Evolutionary conservation across 2,329 filamentous ascomycete species (phyloP), one percentile per base, ranked within the genome.

Genomic region (Pseudonectria foliicola): DNA sequence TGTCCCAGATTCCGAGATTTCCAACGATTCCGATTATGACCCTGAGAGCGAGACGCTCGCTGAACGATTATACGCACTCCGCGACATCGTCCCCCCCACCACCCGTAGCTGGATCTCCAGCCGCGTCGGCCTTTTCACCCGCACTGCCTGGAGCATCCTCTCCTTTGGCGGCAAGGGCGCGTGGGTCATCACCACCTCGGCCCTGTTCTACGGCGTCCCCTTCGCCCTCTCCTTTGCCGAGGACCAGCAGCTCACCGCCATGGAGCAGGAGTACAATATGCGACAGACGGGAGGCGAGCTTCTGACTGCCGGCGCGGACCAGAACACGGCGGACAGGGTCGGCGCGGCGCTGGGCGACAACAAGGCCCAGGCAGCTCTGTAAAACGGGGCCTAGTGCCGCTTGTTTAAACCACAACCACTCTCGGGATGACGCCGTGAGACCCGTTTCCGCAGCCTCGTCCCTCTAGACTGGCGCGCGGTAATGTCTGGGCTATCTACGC

Each of bases 221-320:
- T 96, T 88, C 73, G 89, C 88, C 39, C 71, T 98, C 50, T 90
- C 88, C 39, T 90, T 88, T 60, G 81, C 84, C 45, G 92, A 98
- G 72, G 92, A 98, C 71, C 88, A 95, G 73, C 86, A 95, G 71
- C 80, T 94, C 61, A 73, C 90, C 47, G 90, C 95, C 71, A 93
- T 95, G 87, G 92, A 98, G 78, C 80, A 88, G 64, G 90, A 95
- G 70, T 88, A 89, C 77, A 81, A 84, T 63, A 92, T 95, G 86
- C 84, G 92, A 63, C 86, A 95, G 75, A 78, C 84, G 56, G 87
- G 87, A 45, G 82, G 84, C 57, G 86, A 95, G 59, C 59, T 78
- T 25, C 54, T 79, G 41, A 75, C 72, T 10, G 69, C 66, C 10
- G 70, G 67, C 25, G 50, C 56, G 4, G 62, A 60, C 33, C 54